Evolutionary conservation across 192 early-diverging fungal species (phyloP).

Genomic region (Funneliformis geosporum): DNA sequence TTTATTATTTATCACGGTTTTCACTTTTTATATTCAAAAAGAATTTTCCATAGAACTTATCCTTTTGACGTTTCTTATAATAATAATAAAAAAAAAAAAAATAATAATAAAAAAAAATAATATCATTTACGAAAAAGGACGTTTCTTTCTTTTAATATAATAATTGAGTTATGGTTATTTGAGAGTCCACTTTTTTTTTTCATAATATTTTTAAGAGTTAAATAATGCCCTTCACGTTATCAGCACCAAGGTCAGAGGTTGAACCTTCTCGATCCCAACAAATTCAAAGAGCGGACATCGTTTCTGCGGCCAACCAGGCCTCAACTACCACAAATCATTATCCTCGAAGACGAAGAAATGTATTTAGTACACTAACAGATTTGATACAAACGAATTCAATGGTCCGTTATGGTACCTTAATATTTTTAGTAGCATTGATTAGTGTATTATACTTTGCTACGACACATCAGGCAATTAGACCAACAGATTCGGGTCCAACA

Average conservation of each 20-base stretch:
- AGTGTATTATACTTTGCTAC: conserved; percentile 27
- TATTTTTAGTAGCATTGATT: conserved; percentile 16
- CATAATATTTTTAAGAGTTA: not conserved
- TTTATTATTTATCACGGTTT: too few relatives aligned
- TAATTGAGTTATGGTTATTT: not conserved
- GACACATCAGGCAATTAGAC: conserved; percentile 13
- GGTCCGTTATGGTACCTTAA: conserved; percentile 1
- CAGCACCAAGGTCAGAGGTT: not conserved
- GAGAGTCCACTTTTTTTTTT: not conserved
- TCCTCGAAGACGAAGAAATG: not conserved
- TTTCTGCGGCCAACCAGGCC: not conserved
- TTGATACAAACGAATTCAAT: not conserved
- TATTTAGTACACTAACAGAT: not conserved
- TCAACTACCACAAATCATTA: not conserved
- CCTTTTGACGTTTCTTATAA: too few relatives aligned
- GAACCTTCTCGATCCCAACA: not conserved
- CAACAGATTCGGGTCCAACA: not conserved
- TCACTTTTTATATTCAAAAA: too few relatives aligned
- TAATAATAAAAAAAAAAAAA: too few relatives aligned
- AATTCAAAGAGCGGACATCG: not conserved
- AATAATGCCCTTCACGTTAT: not conserved
- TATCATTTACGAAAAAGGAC: not conserved
- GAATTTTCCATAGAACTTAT: too few relatives aligned
- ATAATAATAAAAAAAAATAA: not conserved
- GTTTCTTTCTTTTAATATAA: not conserved